A percentile compares a stretch with the other conserved stretches of the same genome.
These are phyloP conservation scores for Tuber melanosporum DNA, from an alignment of 495 filamentous ascomycete genomes.

Conservation along the genomic window DNA sequence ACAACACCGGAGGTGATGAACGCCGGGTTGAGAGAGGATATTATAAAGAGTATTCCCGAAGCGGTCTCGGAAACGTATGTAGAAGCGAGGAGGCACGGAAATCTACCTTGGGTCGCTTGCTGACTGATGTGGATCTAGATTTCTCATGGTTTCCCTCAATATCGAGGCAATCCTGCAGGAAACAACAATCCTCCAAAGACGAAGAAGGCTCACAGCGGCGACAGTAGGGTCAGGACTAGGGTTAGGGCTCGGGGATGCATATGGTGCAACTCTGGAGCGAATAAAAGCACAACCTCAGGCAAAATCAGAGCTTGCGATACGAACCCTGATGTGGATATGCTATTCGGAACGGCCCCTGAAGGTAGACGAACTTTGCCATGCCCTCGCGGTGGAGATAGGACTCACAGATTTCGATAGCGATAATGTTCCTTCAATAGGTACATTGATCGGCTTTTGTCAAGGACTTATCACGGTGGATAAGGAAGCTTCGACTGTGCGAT, in stretches of 20 bases:
- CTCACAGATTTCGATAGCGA: neutral
- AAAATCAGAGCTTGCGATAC: neutral
- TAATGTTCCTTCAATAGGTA: neutral
- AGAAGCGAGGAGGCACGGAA: neutral
- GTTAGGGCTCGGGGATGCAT: neutral
- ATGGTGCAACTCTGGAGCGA: neutral
- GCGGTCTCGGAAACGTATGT: neutral
- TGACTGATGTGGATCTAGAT: neutral
- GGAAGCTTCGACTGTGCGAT: neutral
- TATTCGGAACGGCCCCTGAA: neutral
- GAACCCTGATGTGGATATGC: neutral
- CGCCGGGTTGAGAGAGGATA: neutral
- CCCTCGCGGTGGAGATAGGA: neutral
- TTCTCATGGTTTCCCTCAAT: neutral
- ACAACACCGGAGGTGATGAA: neutral
- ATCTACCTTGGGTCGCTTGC: neutral
- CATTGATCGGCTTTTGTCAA: neutral
- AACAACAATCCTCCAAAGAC: neutral
- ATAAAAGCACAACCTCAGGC: neutral
- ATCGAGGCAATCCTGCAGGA: neutral
- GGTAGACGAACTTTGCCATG: neutral
- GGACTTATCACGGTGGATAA: constrained; percentile 19
- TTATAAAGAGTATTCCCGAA: neutral
- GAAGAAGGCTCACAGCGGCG: neutral
- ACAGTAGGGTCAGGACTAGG: neutral